phyloP scores from a whole-genome alignment of 768 basidiomycete species.

The Leucocoprinus leucothites region DNA sequence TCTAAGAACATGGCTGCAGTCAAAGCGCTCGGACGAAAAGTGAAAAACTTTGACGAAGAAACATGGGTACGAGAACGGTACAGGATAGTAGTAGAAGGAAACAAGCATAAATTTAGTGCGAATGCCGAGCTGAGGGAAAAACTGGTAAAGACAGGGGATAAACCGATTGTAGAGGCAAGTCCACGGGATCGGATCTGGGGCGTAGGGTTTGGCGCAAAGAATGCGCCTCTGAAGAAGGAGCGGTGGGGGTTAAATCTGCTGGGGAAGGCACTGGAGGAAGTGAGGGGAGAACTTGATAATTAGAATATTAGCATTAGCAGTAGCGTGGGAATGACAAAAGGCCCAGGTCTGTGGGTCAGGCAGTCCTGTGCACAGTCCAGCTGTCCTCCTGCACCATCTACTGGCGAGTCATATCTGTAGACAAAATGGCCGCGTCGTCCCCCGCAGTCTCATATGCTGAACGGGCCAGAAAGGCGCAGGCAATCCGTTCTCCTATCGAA shows the following conservation, averaged over 20 bases:
- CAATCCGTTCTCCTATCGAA: conserved; percentile 25
- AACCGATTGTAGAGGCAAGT: conserved; percentile 53
- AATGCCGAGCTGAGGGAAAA: conserved; percentile 36
- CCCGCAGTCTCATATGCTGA: conserved; percentile 57
- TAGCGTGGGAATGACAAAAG: conserved; percentile 18
- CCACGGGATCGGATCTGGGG: conserved; percentile 64
- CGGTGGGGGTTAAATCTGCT: conserved; percentile 59
- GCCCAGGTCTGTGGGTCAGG: conserved; percentile 11
- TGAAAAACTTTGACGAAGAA: conserved; percentile 44
- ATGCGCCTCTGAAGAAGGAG: conserved; percentile 37
- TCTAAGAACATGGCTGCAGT: conserved; percentile 36
- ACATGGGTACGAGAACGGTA: conserved; percentile 44
- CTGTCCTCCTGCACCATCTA: not conserved
- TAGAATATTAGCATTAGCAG: conserved; percentile 5
- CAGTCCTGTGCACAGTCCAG: conserved; percentile 4
- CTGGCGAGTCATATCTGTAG: not conserved
- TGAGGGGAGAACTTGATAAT: conserved; percentile 30
- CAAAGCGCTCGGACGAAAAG: conserved; percentile 52
- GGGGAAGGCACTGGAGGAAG: conserved; percentile 44
- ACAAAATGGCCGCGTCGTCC: conserved; percentile 12
- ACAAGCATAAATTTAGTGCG: conserved; percentile 51
- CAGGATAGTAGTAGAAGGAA: conserved; percentile 52
- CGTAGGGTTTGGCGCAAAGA: conserved; percentile 50
- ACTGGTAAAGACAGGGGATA: conserved; percentile 46
- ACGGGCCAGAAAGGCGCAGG: conserved; percentile 47